Base-by-base conservation (phyloP, 2,329 filamentous ascomycete genomes). In the Colletotrichum horii region DNA sequence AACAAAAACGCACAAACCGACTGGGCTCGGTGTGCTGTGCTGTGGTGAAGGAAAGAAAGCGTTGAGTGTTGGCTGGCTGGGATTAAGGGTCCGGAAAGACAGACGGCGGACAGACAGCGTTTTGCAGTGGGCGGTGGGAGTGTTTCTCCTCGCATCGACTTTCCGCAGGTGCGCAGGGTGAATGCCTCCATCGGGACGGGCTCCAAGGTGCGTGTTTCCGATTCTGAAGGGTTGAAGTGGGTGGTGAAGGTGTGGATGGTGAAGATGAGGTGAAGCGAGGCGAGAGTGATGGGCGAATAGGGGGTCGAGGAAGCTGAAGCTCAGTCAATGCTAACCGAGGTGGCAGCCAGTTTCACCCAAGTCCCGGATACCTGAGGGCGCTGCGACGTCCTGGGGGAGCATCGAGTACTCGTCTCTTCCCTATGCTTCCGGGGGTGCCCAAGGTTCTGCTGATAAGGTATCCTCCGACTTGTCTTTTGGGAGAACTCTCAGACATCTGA, bases 101-200 rank as follows among this genome's bases (percentile, higher is more conserved):
- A 52, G 43, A 52, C n/a, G 43, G 43, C 24, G 43, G 43, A 52
- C 43, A 52, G 43, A 52, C 43, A 52, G n/a, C 43, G 43, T 22
- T 52, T 52, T 52, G 43, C 43, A 22, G 38, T 52, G 9, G 36
- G 43, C 22, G 32, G 38, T 48, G 62, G 30, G 61, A 30, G 30
- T 66, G 62, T 72, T 75, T 75, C 62, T 61, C 15, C 52, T 75
- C 71, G 67, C 71, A 74, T 66, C 67, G 61, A 66, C 34, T 24
- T 36, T 68, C 60, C 16, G 22, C 52, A n/a, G 28, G 1, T 36
- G 67, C 36, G 64, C 68, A 75, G 60, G 68, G 72, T 71, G 55
- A 38, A 71, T 75, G 61, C 61, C 52, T 60, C 68, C 16, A 61
- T 12, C 32, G 28, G 19, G 66, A 62, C 60, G 36, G 24, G 43